Evolutionary conservation across 352 stramenopile genomes (phyloP).

Genomic region (Phytophthora aleatoria): DNA sequence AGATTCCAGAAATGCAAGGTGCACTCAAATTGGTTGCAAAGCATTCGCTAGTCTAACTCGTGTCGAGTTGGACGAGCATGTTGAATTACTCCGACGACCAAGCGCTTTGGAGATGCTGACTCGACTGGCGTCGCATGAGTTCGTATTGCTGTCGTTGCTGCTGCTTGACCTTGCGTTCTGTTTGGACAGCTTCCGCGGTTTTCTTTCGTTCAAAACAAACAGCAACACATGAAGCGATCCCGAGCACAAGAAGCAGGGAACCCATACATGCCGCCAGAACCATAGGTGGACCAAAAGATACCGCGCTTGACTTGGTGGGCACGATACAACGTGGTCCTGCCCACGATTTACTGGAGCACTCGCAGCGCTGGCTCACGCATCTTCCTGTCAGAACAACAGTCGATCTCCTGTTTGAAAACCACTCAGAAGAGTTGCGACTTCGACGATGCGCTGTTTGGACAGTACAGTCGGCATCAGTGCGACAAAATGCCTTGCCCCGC

Average conservation of each 20-base stretch:
- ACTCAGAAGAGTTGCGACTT: background rate
- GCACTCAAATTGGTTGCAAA: too few species aligned
- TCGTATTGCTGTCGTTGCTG: too few species aligned
- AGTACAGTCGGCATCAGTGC: conserved; percentile 61
- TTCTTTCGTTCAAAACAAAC: conserved; percentile 17
- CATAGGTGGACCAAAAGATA: conserved; percentile 34
- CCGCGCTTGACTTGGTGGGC: conserved; percentile 11
- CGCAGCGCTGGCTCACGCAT: conserved; percentile 51
- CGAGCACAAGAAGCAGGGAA: conserved; percentile 17
- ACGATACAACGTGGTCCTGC: conserved; percentile 56
- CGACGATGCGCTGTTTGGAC: conserved; percentile 26
- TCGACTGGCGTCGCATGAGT: conserved; percentile 18
- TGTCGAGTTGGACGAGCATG: too few species aligned
- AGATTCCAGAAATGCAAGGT: too few species aligned
- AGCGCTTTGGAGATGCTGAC: conserved; percentile 27
- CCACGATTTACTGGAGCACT: conserved; percentile 44
- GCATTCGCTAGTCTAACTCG: too few species aligned
- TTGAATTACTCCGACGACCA: conserved; percentile 23
- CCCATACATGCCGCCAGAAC: conserved; percentile 24
- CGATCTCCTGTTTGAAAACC: conserved; percentile 1
- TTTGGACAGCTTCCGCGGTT: too few species aligned
- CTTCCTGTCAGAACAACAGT: conserved; percentile 29
- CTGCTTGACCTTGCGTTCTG: too few species aligned
- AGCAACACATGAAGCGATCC: conserved; percentile 21
- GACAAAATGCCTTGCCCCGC: conserved; percentile 66